A percentile compares a stretch with the other conserved stretches of the same genome.
These are phyloP conservation scores for Phoma sp. DNA, from an alignment of 2,329 filamentous ascomycete species.

Conservation along the genomic window DNA sequence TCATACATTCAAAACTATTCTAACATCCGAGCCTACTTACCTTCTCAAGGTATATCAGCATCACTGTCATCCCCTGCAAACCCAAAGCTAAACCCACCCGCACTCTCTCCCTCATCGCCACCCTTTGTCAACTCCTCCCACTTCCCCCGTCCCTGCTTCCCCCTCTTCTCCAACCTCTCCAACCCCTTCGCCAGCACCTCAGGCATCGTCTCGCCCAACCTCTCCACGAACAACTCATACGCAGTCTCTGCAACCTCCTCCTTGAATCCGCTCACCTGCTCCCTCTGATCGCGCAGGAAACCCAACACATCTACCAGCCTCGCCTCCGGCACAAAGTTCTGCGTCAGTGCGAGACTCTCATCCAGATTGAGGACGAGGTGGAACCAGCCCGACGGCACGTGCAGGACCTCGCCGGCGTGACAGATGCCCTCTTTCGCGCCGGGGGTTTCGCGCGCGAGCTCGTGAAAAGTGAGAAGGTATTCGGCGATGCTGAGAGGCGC, in stretches of 20 bases:
- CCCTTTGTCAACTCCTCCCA: conserved; percentile 80
- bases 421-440: conserved; percentile 89
- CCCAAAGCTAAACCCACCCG: conserved; percentile 65
- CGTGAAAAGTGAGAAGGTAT: conserved; percentile 90
- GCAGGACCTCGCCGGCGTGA: conserved; percentile 80
- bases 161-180: conserved; percentile 67
- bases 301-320: conserved; percentile 76
- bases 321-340: conserved; percentile 86
- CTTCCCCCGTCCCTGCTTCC: conserved; percentile 71
- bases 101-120: conserved; percentile 55
- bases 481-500: conserved; percentile 95
- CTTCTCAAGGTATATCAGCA: conserved; percentile 41
- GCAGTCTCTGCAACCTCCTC: conserved; percentile 70
- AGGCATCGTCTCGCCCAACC: conserved; percentile 68
- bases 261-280: conserved; percentile 87
- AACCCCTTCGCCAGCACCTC: conserved; percentile 69
- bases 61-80: conserved; percentile 63
- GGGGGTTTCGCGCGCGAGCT: conserved; percentile 74
- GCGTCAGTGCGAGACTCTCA: conserved; percentile 84
- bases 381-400: conserved; percentile 96
- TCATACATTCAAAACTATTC: too few species aligned
- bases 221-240: conserved; percentile 74
- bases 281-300: conserved; percentile 80
- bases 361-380: conserved; percentile 92
- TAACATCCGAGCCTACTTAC: neutral